These are phyloP conservation scores for Leishmania braziliensis DNA, from an alignment of 208 protist genomes.

Conservation along the genomic window DNA sequence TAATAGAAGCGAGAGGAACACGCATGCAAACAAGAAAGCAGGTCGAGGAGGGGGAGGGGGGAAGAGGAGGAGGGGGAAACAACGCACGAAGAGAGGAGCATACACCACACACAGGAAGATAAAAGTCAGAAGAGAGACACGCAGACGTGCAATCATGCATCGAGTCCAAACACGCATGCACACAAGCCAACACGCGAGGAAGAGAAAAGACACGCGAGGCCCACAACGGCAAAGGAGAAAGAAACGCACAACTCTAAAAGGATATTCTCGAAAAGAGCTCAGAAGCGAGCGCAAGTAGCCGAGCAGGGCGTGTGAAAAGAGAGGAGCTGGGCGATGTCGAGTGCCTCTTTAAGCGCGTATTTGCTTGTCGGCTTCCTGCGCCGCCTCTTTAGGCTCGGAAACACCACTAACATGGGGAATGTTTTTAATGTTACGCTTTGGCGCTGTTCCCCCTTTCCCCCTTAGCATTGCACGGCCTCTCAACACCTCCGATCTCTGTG, in stretches of 20 bases:
- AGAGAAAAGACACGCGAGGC: neutral
- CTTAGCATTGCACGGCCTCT: neutral
- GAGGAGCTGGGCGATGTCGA: neutral
- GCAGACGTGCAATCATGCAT: neutral
- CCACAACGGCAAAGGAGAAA: neutral
- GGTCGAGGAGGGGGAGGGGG: neutral
- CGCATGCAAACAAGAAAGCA: neutral
- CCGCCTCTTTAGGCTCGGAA: neutral
- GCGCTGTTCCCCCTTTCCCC: neutral
- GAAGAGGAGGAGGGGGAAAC: neutral
- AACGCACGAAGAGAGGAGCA: neutral
- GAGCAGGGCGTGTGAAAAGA: too few relatives aligned
- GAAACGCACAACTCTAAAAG: too few relatives aligned
- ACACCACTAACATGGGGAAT: neutral
- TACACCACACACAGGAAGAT: neutral
- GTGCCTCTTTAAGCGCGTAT: neutral
- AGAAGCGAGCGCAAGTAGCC: neutral
- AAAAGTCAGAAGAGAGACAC: neutral
- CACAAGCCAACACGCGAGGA: neutral
- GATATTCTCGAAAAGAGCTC: neutral
- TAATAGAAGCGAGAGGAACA: neutral
- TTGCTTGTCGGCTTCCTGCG: neutral
- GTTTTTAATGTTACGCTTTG: neutral
- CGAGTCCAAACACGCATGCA: constrained; percentile 3
- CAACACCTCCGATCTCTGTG: neutral